Percentiles rank a stretch among this genome's conserved stretches.
These are phyloP conservation scores for Nakaseomyces kungkrabaensis DNA, from an alignment of 1,139 yeast genomes.

Conservation along the genomic window DNA sequence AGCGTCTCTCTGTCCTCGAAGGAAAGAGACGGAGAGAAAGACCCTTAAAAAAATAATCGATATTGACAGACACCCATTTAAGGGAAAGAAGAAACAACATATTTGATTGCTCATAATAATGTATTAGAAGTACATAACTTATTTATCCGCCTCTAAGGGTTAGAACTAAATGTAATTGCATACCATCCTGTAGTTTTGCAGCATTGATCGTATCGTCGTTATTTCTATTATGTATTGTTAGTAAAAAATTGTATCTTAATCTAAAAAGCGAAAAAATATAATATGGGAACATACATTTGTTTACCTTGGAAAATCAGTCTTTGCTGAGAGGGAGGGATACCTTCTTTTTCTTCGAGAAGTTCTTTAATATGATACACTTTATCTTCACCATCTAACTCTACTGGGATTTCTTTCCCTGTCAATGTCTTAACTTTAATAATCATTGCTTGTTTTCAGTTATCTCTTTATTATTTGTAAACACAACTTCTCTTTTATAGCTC, in stretches of 20 bases:
- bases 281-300: constrained; percentile 51
- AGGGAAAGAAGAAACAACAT: no score
- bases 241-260: no score
- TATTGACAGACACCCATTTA: no score
- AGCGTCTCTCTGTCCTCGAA: neutral
- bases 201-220: constrained; percentile 62
- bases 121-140: neutral
- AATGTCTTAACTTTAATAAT: constrained; percentile 41
- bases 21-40: neutral
- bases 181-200: constrained; percentile 61
- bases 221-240: neutral
- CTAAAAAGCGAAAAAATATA: no score
- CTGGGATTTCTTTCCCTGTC: constrained; percentile 71
- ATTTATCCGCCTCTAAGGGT: constrained; percentile 74
- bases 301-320: constrained; percentile 84
- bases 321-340: constrained; percentile 95
- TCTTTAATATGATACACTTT: constrained; percentile 76
- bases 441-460: constrained; percentile 10
- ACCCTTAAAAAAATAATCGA: neutral
- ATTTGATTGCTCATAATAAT: no score
- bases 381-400: constrained; percentile 69
- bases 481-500: no score
- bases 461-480: neutral
- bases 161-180: constrained; percentile 78
- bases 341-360: constrained; percentile 91